Evolutionary conservation across 2,329 filamentous ascomycete species (phyloP).

Genomic region (Bipolaris bicolor): DNA sequence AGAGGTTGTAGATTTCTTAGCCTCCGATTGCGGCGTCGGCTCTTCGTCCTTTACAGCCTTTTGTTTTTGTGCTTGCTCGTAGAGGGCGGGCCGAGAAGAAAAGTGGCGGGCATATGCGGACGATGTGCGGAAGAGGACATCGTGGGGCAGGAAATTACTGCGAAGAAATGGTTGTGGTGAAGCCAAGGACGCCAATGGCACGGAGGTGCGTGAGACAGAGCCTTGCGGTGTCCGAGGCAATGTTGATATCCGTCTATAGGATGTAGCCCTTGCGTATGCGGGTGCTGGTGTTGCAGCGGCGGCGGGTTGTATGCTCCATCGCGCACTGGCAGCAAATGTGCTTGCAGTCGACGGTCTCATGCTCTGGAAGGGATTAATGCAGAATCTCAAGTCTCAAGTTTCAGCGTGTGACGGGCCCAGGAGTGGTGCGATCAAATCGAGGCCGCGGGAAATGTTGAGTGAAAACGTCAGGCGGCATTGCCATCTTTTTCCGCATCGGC

Average conservation of each 20-base stretch:
- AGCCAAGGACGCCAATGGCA: constrained; percentile 18
- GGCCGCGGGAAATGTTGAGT: constrained; percentile 34
- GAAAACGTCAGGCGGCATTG: constrained; percentile 27
- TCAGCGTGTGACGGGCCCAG: constrained; percentile 21
- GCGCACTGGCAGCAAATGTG: constrained; percentile 51
- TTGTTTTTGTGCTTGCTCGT: constrained; percentile 46
- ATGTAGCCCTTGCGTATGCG: constrained; percentile 54
- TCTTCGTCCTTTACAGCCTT: constrained; percentile 43
- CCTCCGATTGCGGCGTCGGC: constrained; percentile 36
- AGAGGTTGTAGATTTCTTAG: constrained; percentile 53
- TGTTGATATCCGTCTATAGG: constrained; percentile 56
- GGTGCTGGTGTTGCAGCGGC: constrained; percentile 46
- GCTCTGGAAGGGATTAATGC: constrained; percentile 33
- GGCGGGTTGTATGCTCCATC: constrained; percentile 48
- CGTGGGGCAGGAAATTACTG: constrained; percentile 52
- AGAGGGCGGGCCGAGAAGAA: constrained; percentile 47
- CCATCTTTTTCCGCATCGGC: constrained; percentile 35
- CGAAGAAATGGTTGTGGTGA: constrained; percentile 45
- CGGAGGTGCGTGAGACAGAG: constrained; percentile 32
- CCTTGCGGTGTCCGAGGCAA: constrained; percentile 26
- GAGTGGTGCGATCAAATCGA: constrained; percentile 11
- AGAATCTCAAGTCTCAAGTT: constrained; percentile 2
- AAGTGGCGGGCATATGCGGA: constrained; percentile 54
- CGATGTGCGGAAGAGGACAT: constrained; percentile 50
- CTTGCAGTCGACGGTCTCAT: constrained; percentile 54